Evolutionary conservation across 192 early-diverging fungal genomes (phyloP).

Genomic region (Coemansia sp.): DNA sequence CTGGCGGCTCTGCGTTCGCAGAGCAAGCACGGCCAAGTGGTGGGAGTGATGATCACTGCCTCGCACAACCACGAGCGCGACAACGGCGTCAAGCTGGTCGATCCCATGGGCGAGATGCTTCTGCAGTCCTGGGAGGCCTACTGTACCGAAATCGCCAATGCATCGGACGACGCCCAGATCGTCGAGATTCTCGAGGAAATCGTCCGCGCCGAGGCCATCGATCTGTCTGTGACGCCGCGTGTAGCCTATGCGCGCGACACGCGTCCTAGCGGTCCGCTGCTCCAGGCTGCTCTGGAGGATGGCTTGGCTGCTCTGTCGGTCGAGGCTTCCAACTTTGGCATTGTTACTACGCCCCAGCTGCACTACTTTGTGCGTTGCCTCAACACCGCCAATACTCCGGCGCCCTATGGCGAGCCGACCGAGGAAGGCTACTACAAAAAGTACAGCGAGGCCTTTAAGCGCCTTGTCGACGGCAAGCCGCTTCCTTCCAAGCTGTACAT

Average conservation of each 20-base stretch:
- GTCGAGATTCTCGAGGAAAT: conserved; percentile 62
- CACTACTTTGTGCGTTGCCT: conserved; percentile 91
- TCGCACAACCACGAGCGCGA: conserved; percentile 98
- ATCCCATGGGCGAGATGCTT: conserved; percentile 98
- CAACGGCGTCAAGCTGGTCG: conserved; percentile 98
- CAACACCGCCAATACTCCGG: conserved; percentile 71
- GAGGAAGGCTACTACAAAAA: conserved; percentile 92
- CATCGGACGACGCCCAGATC: conserved; percentile 61
- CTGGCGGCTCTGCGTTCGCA: conserved; percentile 90
- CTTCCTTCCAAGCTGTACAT: conserved; percentile 67
- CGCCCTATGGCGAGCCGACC: conserved; percentile 85
- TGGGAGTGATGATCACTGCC: conserved; percentile 98
- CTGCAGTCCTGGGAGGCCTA: conserved; percentile 92
- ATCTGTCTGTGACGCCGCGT: conserved; percentile 59
- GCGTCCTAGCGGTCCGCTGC: conserved; percentile 78
- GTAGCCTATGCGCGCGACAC: conserved; percentile 93
- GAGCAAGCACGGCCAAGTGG: conserved; percentile 72
- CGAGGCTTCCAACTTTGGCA: conserved; percentile 70
- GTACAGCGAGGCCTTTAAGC: conserved; percentile 77
- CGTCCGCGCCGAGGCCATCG: conserved; percentile 63
- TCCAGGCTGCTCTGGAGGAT: conserved; percentile 77
- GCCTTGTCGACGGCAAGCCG: conserved; percentile 71
- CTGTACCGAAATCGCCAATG: conserved; percentile 88
- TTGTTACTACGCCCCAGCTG: conserved; percentile 95
- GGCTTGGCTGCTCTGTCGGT: conserved; percentile 74